phyloP scores from a whole-genome alignment of 495 filamentous ascomycete genomes.

The Neurospora sp. region DNA sequence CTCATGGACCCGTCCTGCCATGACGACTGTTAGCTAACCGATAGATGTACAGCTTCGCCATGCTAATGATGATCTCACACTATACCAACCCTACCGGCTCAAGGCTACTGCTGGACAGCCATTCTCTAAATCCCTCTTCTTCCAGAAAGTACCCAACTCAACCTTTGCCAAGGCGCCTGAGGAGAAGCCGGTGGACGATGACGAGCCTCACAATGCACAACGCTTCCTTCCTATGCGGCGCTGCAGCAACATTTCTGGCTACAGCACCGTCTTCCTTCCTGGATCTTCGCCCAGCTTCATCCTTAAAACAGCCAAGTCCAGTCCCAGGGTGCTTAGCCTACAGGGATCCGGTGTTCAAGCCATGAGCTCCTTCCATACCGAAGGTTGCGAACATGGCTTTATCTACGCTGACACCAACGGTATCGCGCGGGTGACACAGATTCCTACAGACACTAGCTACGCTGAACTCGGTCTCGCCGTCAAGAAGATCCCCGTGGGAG shows the following conservation, averaged over 20 bases:
- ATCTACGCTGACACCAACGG: constrained; percentile 63
- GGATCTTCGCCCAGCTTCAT: constrained; percentile 71
- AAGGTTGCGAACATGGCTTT: constrained; percentile 69
- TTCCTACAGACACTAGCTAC: constrained; percentile 54
- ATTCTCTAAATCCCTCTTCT: constrained; percentile 48
- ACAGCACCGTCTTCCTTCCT: constrained; percentile 69
- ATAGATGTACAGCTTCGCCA: constrained; percentile 52
- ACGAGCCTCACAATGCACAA: constrained; percentile 19
- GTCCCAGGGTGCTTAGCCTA: constrained; percentile 64
- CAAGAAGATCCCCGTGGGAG: constrained; percentile 54
- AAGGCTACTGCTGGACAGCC: constrained; percentile 14
- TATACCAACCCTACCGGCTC: constrained; percentile 70
- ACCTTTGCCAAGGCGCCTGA: constrained; percentile 44
- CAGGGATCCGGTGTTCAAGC: constrained; percentile 52
- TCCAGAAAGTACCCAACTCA: constrained; percentile 62
- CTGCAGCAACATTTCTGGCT: constrained; percentile 59
- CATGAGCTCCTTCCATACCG: constrained; percentile 61
- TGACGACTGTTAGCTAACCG: constrained; percentile 4
- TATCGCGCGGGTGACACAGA: constrained; percentile 53
- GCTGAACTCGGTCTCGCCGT: constrained; percentile 59
- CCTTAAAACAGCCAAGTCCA: constrained; percentile 61
- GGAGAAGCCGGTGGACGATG: constrained; percentile 23
- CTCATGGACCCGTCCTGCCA: neutral
- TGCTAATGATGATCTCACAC: constrained; percentile 66
- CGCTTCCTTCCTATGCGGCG: constrained; percentile 45